Evolutionary conservation across 1,284 basidiomycete species (phyloP), one percentile per base, ranked within the genome.

Genomic region (Cryptococcus sp.): DNA sequence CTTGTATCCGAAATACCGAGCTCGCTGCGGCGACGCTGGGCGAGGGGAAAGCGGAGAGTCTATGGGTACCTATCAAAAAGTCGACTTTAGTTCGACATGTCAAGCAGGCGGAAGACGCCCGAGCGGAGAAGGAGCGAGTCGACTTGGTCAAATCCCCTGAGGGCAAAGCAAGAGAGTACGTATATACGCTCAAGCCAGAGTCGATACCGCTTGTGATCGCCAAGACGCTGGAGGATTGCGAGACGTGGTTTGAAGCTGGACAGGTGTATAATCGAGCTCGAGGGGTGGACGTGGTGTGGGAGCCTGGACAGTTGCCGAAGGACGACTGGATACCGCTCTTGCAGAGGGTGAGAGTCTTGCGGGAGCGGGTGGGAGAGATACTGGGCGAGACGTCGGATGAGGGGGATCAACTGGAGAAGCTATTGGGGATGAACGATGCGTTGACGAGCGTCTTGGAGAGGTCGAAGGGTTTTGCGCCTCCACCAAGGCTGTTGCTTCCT

Each of bases 1-100:
- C 83, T 16, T 97, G 93, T 68, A 82, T 95, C 11, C 78, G 93
- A 51, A 95, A 95, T 61, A 95, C 89, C 0, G 90, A 95, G 67
- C 53, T 71, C 0, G 74, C 75, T 0, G 76, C 75, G 14, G 57
- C 57, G 18, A 52, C 56, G 26, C 10, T 41, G 23, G 12, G 47
- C 36, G 19, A 53, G 47, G 43, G 47, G 22, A 19, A 48, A 47
- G 14, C 31, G 23, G 65, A 70, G 11, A 66, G 69, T 11, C 68
- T 78, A 25, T 75, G 75, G 61, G 69, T 65, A 19, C 75, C 76
- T 2, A 75, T 78, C 60, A 73, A 74, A 50, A 76, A 76, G 53
- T 73, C 70, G 1, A 57, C 63, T 1, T 60, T 78, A 12, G 75
- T 76, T 3, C 61, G 66, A 33, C 62, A 69, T 28, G 72, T 74